Conservation (phyloP, 2,329 filamentous ascomycete species). For the Penicillium carneum region DNA sequence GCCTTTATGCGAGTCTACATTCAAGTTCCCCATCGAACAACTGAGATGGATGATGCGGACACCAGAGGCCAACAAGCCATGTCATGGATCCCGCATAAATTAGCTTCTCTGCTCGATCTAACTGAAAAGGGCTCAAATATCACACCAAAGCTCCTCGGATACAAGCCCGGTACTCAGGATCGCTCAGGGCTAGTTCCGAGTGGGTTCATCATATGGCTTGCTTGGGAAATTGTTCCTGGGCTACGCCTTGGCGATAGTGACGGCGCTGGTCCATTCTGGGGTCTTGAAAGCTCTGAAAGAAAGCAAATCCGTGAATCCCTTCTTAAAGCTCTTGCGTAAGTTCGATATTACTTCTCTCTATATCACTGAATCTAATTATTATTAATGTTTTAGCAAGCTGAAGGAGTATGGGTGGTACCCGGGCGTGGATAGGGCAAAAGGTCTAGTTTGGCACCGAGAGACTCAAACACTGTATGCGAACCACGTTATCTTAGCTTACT, state of each 20-base stretch:
- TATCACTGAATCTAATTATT: not conserved
- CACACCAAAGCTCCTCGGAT: not conserved
- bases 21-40: not conserved
- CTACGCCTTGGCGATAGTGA: not conserved
- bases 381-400: not conserved
- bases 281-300: not conserved
- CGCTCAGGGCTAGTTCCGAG: not conserved
- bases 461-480: not conserved
- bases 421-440: not conserved
- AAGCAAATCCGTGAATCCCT: not conserved
- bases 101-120: not conserved
- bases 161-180: not conserved
- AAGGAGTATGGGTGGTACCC: not conserved
- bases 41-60: not conserved
- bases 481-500: not conserved
- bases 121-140: not conserved
- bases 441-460: not conserved
- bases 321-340: not conserved
- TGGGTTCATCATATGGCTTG: not conserved
- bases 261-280: not conserved
- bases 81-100: not conserved
- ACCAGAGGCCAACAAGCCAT: not conserved
- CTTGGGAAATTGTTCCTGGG: not conserved
- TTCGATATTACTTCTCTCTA: not conserved
- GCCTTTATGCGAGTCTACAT: not conserved